A percentile compares a stretch with the other conserved stretches of the same genome.
Conservation (phyloP, 805 yeast genomes). For the Pichia nanzhaoensis region DNA sequence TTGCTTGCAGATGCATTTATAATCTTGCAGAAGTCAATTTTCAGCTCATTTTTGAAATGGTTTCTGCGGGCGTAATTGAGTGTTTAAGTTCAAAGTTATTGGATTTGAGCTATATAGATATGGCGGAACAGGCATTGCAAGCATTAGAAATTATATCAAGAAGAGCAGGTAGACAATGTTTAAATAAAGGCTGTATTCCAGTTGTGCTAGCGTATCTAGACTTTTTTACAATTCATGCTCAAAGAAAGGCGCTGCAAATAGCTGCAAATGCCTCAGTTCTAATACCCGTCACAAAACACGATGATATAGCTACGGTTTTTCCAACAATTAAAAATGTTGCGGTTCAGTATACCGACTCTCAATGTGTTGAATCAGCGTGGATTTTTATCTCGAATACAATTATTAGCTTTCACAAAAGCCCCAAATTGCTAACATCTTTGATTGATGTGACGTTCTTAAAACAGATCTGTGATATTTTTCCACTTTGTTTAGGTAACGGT, state of each 20-base stretch:
- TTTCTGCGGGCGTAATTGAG: slow-evolving; percentile 58
- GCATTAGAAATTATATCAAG: slow-evolving; percentile 63
- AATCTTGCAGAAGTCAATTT: slow-evolving; percentile 72
- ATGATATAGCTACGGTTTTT: slow-evolving; percentile 48
- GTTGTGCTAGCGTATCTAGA: slow-evolving; percentile 72
- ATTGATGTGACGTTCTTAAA: slow-evolving; percentile 31
- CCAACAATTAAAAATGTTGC: slow-evolving; percentile 54
- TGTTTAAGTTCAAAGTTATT: slow-evolving; percentile 57
- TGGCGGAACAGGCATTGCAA: slow-evolving; percentile 86
- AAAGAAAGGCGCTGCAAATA: slow-evolving; percentile 68
- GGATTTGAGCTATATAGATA: slow-evolving; percentile 78
- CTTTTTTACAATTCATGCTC: slow-evolving; percentile 85
- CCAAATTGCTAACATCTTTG: slow-evolving; percentile 40
- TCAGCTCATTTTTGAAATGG: slow-evolving; percentile 55
- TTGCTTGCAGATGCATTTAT: slow-evolving; percentile 77
- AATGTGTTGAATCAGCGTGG: slow-evolving; percentile 60
- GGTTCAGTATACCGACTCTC: slow-evolving; percentile 47
- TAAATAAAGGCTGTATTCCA: slow-evolving; percentile 54
- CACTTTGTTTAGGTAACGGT: slow-evolving; percentile 25
- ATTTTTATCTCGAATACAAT: slow-evolving; percentile 53
- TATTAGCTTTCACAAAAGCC: slow-evolving; percentile 39
- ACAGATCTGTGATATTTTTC: slow-evolving; percentile 25
- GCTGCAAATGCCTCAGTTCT: slow-evolving; percentile 62
- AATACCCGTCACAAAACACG: slow-evolving; percentile 39
- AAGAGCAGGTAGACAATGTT: slow-evolving; percentile 42